Percentiles rank a stretch among this genome's conserved stretches.
Conservation (phyloP, 2,329 filamentous ascomycete genomes). For the Myriosclerotinia curreyana region DNA sequence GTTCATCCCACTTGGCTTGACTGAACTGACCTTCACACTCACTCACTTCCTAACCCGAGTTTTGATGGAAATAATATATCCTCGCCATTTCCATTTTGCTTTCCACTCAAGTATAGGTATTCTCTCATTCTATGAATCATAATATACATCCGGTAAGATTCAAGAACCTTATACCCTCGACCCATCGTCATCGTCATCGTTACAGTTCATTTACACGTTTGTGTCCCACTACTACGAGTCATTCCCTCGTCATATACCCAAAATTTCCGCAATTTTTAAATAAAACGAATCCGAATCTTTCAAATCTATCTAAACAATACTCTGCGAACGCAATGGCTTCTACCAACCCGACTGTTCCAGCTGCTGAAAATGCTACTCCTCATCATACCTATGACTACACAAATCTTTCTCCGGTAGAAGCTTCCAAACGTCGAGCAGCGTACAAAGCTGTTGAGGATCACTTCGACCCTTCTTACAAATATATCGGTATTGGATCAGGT, state of each 20-base stretch:
- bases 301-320: background rate
- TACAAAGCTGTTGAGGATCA: constrained; percentile 71
- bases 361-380: constrained; percentile 27
- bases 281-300: background rate
- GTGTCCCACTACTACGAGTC: background rate
- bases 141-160: background rate
- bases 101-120: background rate
- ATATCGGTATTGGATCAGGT: constrained; percentile 77
- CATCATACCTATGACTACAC: constrained; percentile 17
- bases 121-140: background rate
- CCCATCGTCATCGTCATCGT: background rate
- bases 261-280: background rate
- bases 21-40: background rate
- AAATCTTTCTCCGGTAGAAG: constrained; percentile 53
- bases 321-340: constrained; percentile 15
- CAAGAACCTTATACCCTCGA: background rate
- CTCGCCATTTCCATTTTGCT: constrained; percentile 1
- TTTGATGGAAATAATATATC: constrained; percentile 21
- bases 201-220: background rate
- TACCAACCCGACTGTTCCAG: constrained; percentile 18
- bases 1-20: constrained; percentile 1
- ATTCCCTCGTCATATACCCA: background rate
- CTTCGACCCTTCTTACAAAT: constrained; percentile 59
- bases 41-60: background rate
- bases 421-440: constrained; percentile 72